These are phyloP conservation scores for Solanum phureja DNA, from an alignment of 257 asterid species.

Conservation along the genomic window DNA sequence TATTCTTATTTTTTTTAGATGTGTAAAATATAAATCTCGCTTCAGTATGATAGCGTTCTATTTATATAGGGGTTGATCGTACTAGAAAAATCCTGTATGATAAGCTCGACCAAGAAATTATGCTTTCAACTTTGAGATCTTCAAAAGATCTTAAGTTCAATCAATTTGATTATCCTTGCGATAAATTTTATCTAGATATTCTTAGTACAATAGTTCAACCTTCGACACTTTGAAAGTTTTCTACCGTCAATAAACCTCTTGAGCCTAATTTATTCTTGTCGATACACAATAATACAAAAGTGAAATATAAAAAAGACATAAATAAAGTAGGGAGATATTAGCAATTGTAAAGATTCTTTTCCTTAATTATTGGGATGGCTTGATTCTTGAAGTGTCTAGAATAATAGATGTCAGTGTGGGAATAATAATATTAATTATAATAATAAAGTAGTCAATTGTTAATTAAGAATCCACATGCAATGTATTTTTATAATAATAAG, in stretches of 20 bases:
- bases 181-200: neutral
- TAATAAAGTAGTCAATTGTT: neutral
- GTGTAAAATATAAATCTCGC: too few relatives aligned
- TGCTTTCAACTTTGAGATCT: neutral
- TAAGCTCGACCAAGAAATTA: neutral
- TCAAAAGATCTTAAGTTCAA: neutral
- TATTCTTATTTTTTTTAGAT: too few relatives aligned
- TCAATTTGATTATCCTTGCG: neutral
- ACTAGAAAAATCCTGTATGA: fast-evolving
- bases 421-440: neutral
- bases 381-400: neutral
- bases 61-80: neutral
- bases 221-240: constrained; percentile 3
- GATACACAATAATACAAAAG: neutral
- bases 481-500: neutral
- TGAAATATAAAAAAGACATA: neutral
- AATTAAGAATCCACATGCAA: neutral
- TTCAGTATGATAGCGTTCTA: fast-evolving
- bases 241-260: neutral
- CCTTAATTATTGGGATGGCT: neutral
- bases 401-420: neutral
- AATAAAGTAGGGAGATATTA: neutral
- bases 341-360: neutral
- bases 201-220: neutral
- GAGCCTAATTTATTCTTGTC: neutral